Evolutionary conservation across 768 basidiomycete species (phyloP).

Genomic region (Amanita thiersii): DNA sequence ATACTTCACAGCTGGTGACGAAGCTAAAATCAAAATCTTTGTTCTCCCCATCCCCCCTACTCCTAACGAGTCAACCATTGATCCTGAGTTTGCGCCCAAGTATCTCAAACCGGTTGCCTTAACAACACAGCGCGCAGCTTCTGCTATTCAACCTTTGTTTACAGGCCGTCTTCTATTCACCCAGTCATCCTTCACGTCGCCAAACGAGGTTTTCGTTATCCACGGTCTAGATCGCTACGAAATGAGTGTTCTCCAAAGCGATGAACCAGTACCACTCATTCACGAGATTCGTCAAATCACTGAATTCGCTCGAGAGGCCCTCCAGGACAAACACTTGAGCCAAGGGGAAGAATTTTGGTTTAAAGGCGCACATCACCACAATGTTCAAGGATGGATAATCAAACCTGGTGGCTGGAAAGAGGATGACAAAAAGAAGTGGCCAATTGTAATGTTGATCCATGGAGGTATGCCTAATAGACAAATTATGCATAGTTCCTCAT

Average conservation of each 20-base stretch:
- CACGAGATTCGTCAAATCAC: constrained; percentile 53
- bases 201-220: constrained; percentile 73
- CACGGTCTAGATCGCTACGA: constrained; percentile 37
- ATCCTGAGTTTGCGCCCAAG: constrained; percentile 38
- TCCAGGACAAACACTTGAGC: constrained; percentile 51
- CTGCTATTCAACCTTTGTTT: constrained; percentile 54
- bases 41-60: constrained; percentile 58
- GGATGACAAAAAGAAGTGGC: constrained; percentile 67
- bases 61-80: constrained; percentile 42
- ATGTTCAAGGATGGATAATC: constrained; percentile 80
- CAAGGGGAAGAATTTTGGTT: constrained; percentile 85
- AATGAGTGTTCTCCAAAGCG: constrained; percentile 25
- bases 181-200: constrained; percentile 64
- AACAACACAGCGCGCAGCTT: constrained; percentile 48
- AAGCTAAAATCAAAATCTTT: constrained; percentile 71
- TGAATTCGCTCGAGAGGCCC: constrained; percentile 44
- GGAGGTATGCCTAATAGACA: constrained; percentile 38
- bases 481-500: neutral
- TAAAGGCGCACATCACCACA: constrained; percentile 64
- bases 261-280: constrained; percentile 18
- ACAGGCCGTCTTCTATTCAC: constrained; percentile 62
- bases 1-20: constrained; percentile 71
- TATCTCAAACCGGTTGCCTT: constrained; percentile 50
- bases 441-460: constrained; percentile 73
- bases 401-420: constrained; percentile 73